Evolutionary conservation across 306 rosid species (phyloP).

Genomic region (Gleditsia sinensis): DNA sequence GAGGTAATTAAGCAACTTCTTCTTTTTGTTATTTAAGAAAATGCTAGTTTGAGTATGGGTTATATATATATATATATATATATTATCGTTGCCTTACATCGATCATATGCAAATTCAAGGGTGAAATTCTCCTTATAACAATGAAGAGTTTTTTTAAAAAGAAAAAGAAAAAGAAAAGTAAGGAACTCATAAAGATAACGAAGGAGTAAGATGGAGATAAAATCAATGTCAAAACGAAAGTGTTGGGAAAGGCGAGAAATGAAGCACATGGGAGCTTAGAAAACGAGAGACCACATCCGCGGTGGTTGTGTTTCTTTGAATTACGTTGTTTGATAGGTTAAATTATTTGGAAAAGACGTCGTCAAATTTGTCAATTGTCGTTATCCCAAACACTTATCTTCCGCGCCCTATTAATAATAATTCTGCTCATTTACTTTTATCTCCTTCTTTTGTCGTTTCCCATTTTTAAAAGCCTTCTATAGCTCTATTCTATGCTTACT

Average conservation of each 20-base stretch:
- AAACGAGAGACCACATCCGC: neutral
- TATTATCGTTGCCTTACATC: too few relatives aligned
- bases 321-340: neutral
- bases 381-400: neutral
- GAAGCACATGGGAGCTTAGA: constrained; percentile 1
- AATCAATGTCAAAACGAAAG: neutral
- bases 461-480: neutral
- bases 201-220: neutral
- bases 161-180: too few relatives aligned
- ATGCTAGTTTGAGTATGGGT: too few relatives aligned
- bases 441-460: neutral
- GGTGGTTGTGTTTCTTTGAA: neutral
- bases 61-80: too few relatives aligned
- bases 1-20: too few relatives aligned
- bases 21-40: too few relatives aligned
- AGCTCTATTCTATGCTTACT: too few relatives aligned
- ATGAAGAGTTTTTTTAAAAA: too few relatives aligned
- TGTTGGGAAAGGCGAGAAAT: neutral
- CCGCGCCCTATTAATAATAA: neutral
- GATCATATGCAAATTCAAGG: too few relatives aligned
- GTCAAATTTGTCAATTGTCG: constrained; percentile 18
- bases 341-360: neutral
- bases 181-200: too few relatives aligned
- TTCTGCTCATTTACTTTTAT: neutral
- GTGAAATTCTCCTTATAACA: too few relatives aligned